These are phyloP conservation scores for Penicillium simplicissimum DNA, from an alignment of 495 filamentous ascomycete genomes.

Conservation along the genomic window DNA sequence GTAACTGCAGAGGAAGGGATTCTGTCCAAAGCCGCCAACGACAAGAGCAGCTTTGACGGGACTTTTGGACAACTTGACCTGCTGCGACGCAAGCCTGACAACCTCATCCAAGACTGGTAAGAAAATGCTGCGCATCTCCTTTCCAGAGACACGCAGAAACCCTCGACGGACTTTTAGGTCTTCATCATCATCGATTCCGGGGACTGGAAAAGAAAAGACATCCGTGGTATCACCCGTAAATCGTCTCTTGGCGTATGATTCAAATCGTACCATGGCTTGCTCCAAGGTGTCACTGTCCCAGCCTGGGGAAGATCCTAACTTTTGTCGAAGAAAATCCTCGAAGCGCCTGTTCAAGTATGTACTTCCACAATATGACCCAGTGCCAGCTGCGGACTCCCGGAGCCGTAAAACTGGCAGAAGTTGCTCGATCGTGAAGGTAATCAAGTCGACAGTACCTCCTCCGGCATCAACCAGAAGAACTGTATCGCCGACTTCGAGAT, in stretches of 20 bases:
- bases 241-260: conserved; percentile 26
- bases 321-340: conserved; percentile 62
- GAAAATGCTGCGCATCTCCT: conserved; percentile 25
- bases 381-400: conserved; percentile 63
- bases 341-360: conserved; percentile 71
- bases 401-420: conserved; percentile 48
- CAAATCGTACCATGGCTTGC: conserved; percentile 24
- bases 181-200: neutral
- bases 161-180: conserved; percentile 19
- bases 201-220: neutral
- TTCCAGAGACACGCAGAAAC: conserved; percentile 13
- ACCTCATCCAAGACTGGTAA: no score
- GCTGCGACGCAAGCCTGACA: no score
- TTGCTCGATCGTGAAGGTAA: conserved; percentile 46
- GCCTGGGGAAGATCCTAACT: conserved; percentile 36
- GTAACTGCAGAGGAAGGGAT: neutral
- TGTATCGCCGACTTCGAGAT: conserved; percentile 61
- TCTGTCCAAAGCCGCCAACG: neutral
- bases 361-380: conserved; percentile 65
- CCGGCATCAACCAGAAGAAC: conserved; percentile 77
- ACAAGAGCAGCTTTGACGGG: neutral
- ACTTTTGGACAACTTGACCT: neutral
- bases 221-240: neutral
- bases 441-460: conserved; percentile 75
- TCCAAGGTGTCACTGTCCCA: conserved; percentile 26